Base-by-base conservation (phyloP, 164 flowering plant genomes). In the Protea cynaroides region DNA sequence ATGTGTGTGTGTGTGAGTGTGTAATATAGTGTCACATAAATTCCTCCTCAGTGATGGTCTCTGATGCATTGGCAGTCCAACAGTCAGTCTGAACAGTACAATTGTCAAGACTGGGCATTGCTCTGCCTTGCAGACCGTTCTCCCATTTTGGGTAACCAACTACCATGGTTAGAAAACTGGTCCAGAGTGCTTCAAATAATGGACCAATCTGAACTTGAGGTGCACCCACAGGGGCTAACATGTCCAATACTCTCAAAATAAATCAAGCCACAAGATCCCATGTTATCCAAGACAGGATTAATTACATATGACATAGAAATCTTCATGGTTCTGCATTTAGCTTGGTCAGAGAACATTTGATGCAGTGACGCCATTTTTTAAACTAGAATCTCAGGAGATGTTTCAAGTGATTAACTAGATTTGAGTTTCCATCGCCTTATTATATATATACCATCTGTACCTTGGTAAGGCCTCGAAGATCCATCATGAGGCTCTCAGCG, bases 391-490 rank as follows among this genome's bases (percentile, higher is more conserved):
- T 0, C 34, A 29, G 34, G 5, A 2, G 34, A 29, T 44, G 5
- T 44, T 44, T 44, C 49, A 44, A 44, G 4, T 44, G 49, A 4
- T 44, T 11, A 44, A 15, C 17, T 44, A 15, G 49, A 8, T 44
- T 29, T 29, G n/a, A n/a, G n/a, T n/a, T n/a, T n/a, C n/a, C n/a
- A n/a, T n/a, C n/a, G 34, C 34, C 34, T 29, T 29, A 15, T 44
- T 44, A 11, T 44, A 11, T 44, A 44, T 44, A 44, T 15, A 40
- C 23, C 25, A 59, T 54, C 13, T 17, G 11, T 75, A 89, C 98
- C 96, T 84, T 81, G 62, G 95, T 78, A 50, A 89, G 89, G 4
- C 92, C 96, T 58, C 74, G 86, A 58, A 89, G 80, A 74, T 89
- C 91, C 74, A 92, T 71, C 61, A 82, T 67, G 11, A 81, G 64